Base-by-base conservation (phyloP, 352 stramenopile species). In the Pythium aristosporum region DNA sequence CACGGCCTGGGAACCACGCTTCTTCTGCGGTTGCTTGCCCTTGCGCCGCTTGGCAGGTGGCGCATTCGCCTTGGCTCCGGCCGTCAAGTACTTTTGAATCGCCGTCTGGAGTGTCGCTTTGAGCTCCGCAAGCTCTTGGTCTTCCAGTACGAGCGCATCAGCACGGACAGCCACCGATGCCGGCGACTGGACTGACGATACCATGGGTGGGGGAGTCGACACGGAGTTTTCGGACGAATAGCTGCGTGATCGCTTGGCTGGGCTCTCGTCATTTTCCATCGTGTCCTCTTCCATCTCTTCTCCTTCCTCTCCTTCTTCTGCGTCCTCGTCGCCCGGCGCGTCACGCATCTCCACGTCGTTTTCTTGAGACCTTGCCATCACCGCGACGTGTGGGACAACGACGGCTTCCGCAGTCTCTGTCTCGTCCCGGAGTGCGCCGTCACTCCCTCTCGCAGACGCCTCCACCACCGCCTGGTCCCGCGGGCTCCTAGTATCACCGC, bases 21-120 rank as follows among this genome's bases (percentile, higher is more conserved):
- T 90, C 69, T 90, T 92, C 37, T 85, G 77, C 4, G 21, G 51
- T 44, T 65, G 47, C 28, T 67, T 67, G 43, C 64, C 64, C 51
- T 71, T 71, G 34, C 64, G 64, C n/a, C 83, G 72, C 57, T 92
- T 92, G 16, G 74, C 42, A 1, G 72, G 55, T 5, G 82, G 75
- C 2, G 63, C 66, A 30, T 60, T 67, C 10, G 61, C 61, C 15
- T 71, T 65, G 0, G 59, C 63, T 43, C 75, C 67, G 0, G 60
- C 65, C 3, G 34, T 63, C 34, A 73, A 56, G 20, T 79, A 71
- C 52, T 76, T 46, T 10, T 73, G 68, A 11, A 87, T 56, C 2
- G 69, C 67, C 10, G 23, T 25, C n/a, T 82, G 62, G 2, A 89
- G 54, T 37, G 82, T 57, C n/a, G 46, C 51, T 62, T 88, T 76